These are phyloP conservation scores for Sclerotinia glacialis DNA, from an alignment of 2,329 filamentous ascomycete genomes.

Conservation along the genomic window DNA sequence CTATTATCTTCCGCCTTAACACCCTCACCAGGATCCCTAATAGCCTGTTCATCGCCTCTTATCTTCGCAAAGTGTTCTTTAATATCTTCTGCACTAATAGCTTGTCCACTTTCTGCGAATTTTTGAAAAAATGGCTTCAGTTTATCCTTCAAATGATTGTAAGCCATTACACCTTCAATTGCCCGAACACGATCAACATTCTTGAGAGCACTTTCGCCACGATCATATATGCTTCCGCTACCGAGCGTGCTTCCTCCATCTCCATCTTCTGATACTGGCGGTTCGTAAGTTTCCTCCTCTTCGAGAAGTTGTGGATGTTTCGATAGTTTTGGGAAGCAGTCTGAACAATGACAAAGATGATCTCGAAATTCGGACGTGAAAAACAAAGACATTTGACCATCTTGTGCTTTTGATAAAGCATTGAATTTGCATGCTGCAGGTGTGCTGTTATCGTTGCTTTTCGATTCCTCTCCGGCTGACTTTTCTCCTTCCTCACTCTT, in stretches of 20 bases:
- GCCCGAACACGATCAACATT: conserved; percentile 90
- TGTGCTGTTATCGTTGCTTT: conserved; percentile 13
- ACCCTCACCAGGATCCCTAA: conserved; percentile 36
- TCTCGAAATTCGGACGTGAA: conserved; percentile 75
- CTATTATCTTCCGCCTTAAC: conserved; percentile 41
- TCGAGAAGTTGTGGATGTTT: conserved; percentile 80
- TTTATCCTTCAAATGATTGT: conserved; percentile 93
- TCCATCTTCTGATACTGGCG: conserved; percentile 70
- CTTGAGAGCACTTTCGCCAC: conserved; percentile 86
- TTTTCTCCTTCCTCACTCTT: conserved; percentile 38
- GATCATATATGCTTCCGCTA: conserved; percentile 81
- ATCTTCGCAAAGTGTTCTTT: conserved; percentile 95
- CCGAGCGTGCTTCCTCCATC: conserved; percentile 59
- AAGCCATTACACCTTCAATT: conserved; percentile 97
- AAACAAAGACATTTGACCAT: conserved; percentile 74
- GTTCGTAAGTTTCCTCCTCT: conserved; percentile 92
- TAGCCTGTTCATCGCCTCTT: conserved; percentile 71
- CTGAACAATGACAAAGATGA: conserved; percentile 74
- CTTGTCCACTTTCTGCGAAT: conserved; percentile 85
- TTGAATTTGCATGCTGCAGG: conserved; percentile 55
- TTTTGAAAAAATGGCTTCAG: conserved; percentile 93
- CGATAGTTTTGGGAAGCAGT: conserved; percentile 73
- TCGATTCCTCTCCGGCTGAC: neutral
- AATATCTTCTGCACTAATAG: conserved; percentile 91
- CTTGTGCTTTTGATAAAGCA: conserved; percentile 54